Percentiles rank a stretch among this genome's conserved stretches.
phyloP scores from a whole-genome alignment of 331 rosid genomes.

The Quercus tomentella region DNA sequence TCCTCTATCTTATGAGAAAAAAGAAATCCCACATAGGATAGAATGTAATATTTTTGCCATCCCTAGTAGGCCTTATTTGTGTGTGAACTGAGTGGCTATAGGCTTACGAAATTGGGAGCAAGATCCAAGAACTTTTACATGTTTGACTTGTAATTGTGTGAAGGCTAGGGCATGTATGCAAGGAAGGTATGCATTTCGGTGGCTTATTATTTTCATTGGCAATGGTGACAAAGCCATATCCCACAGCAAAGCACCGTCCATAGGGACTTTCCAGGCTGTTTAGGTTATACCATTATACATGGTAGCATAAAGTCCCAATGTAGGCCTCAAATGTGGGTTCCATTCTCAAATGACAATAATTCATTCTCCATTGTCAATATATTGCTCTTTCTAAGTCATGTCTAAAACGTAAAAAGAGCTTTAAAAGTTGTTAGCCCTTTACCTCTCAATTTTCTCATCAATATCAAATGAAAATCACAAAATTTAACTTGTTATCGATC shows the following conservation, averaged over 20 bases:
- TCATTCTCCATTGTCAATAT: background rate
- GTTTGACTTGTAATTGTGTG: background rate
- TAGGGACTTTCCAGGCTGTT: conserved; percentile 38
- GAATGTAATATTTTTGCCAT: no score
- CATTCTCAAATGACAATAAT: background rate
- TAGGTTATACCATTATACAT: background rate
- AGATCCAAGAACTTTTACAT: background rate
- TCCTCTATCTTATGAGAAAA: no score
- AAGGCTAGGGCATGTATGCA: background rate
- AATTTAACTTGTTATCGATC: no score
- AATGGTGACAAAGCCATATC: conserved; percentile 5
- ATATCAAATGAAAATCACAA: no score
- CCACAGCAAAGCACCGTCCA: conserved; percentile 28
- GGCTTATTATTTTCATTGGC: conserved; percentile 12
- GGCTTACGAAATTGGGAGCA: background rate
- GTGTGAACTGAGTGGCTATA: background rate
- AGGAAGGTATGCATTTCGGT: background rate
- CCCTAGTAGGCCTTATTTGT: background rate
- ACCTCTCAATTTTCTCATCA: no score
- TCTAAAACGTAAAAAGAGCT: no score
- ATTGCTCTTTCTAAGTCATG: no score
- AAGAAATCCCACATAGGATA: no score
- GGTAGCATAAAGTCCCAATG: background rate
- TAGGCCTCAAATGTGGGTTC: conserved; percentile 14
- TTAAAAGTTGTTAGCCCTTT: no score